Evolutionary conservation across 441 rosid genomes (phyloP), one percentile per base, ranked within the genome.

Genomic region (Jatropha multifida): DNA sequence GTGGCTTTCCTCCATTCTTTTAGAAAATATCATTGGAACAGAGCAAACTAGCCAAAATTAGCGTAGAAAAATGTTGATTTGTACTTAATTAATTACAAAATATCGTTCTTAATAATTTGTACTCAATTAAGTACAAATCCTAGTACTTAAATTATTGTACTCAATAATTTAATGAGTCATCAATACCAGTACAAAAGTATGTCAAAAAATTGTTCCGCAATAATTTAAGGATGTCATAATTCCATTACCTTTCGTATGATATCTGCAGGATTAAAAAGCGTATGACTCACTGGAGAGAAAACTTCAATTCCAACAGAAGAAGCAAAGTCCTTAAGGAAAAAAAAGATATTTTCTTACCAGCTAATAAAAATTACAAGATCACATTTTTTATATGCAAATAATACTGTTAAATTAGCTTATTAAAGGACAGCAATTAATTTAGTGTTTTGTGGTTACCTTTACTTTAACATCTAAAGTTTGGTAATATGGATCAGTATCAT

Each of bases 231-330:
- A 27, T 60, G 49, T 3, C 26, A 65, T 18, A 78, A 41, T 58
- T 61, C 12, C 20, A 81, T 77, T 73, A 94, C 99, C 87, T 88
- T 89, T 71, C 80, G 70, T 64, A 95, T 85, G 27, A 95, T 85
- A 69, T 90, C 84, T 0, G 85, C 86, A 37, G 99, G 99, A 81
- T 90, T 84, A 81, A 90, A 95, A 23, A 95, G 90, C 18, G 97
- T 92, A 71, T 95, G 98, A 69, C 96, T 95, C 81, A 93, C 98
- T 18, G 98, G 97, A 60, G 94, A 92, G 80, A 88, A 90, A 71
- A 89, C 85, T 80, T 93, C 98, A 65, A 93, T 83, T 77, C 97
- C 91, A 52, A 84, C 84, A 14, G 90, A 75, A 71, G 90, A 82
- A 64, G 96, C 92, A 81, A 82, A 88, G 56, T 79, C 86, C 99